Evolutionary conservation across 208 protist genomes (phyloP).

Genomic region (Trichomonas tenax): DNA sequence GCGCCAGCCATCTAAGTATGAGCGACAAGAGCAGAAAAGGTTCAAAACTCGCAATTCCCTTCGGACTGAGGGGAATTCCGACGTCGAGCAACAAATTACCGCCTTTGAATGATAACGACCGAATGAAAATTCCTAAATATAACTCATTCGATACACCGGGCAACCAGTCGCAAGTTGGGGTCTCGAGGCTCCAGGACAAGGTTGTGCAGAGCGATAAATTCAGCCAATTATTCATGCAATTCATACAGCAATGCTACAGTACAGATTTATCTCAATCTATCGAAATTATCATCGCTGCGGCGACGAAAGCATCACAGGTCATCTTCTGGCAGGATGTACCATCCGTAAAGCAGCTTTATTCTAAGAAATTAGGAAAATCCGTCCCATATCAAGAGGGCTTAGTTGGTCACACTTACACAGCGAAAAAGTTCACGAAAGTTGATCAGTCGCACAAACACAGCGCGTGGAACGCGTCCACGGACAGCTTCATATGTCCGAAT

Average conservation of each 20-base stretch:
- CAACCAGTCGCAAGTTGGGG: neutral
- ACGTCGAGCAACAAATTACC: neutral
- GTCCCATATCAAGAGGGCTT: neutral
- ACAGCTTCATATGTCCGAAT: neutral
- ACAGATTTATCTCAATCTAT: neutral
- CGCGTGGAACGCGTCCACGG: neutral
- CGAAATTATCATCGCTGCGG: neutral
- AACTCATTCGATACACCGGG: neutral
- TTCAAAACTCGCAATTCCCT: neutral
- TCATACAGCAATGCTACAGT: neutral
- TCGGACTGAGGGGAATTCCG: neutral
- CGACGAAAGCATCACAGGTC: neutral
- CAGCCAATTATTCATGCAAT: neutral
- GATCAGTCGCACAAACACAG: neutral
- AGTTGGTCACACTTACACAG: neutral
- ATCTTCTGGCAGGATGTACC: slow-evolving; percentile 7
- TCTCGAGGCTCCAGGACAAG: neutral
- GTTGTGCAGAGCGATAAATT: neutral
- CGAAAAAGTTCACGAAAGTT: neutral
- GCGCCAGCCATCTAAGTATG: neutral
- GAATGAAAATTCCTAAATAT: neutral
- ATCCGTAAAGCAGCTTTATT: neutral
- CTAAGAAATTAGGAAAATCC: neutral
- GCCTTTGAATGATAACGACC: neutral
- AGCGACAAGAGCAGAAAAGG: neutral